Evolutionary conservation across 2,329 filamentous ascomycete genomes (phyloP).

Genomic region (Erysiphe pulchra): DNA sequence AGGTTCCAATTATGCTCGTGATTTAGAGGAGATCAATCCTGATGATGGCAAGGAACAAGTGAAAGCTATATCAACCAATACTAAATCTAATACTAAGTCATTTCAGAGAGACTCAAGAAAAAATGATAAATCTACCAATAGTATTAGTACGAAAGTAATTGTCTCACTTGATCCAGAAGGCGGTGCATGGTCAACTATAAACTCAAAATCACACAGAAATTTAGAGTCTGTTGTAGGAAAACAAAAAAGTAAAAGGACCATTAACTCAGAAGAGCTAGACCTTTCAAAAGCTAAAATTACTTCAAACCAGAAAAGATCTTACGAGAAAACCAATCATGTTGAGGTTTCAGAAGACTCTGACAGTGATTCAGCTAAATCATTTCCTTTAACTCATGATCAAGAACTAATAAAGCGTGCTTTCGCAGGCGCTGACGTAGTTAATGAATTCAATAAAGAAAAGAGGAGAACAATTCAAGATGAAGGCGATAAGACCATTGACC

Average conservation of each 20-base stretch:
- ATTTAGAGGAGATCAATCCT: constrained; percentile 17
- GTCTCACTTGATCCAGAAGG: constrained; percentile 5
- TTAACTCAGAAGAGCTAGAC: constrained; percentile 13
- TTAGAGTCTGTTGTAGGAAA: constrained; percentile 6
- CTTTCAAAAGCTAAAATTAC: constrained; percentile 12
- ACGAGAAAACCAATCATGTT: constrained; percentile 8
- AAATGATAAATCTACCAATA: background rate
- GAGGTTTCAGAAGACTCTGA: constrained; percentile 7
- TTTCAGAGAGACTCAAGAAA: background rate
- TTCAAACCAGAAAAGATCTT: constrained; percentile 9
- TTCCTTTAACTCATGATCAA: constrained; percentile 30
- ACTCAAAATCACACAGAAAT: constrained; percentile 4
- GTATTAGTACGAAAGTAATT: too few relatives aligned
- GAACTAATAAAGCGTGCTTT: constrained; percentile 63
- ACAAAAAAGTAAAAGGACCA: constrained; percentile 12
- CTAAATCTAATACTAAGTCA: background rate
- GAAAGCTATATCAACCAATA: background rate
- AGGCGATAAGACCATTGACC: constrained; percentile 59
- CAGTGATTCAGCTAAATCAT: constrained; percentile 20
- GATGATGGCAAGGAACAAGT: constrained; percentile 6
- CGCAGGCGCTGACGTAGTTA: constrained; percentile 62
- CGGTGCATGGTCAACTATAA: constrained; percentile 13
- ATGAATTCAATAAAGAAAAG: constrained; percentile 65
- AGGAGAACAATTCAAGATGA: constrained; percentile 43
- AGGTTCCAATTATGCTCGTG: constrained; percentile 34